Evolutionary conservation across 345 rosid species (phyloP).

Genomic region (Euphorbia lathyris): DNA sequence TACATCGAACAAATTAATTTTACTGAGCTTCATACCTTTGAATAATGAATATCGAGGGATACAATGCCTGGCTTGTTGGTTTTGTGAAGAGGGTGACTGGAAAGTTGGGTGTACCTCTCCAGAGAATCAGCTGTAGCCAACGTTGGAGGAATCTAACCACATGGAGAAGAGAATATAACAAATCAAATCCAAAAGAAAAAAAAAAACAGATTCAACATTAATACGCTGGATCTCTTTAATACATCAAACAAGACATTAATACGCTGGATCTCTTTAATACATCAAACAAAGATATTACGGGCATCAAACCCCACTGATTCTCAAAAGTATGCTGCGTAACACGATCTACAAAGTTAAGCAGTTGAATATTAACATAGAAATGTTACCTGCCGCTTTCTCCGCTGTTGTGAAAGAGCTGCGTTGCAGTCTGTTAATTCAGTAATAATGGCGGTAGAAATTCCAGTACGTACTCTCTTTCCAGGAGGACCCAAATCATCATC

Average conservation of each 20-base stretch:
- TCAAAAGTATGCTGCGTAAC: not conserved
- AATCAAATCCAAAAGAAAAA: not conserved
- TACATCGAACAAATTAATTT: not conserved
- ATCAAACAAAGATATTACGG: not conserved
- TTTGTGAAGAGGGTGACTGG: constrained; percentile 94
- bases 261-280: not conserved
- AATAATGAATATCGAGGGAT: constrained; percentile 63
- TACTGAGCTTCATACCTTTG: constrained; percentile 51
- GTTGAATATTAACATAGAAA: not conserved
- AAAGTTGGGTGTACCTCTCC: constrained; percentile 86
- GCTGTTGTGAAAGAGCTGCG: constrained; percentile 82
- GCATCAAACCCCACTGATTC: not conserved
- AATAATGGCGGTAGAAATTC: constrained; percentile 63
- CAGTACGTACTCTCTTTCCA: constrained; percentile 47
- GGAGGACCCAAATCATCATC: constrained; percentile 25
- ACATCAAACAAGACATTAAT: not conserved
- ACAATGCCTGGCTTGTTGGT: constrained; percentile 77
- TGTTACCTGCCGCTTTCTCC: constrained; percentile 57
- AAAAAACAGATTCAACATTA: not conserved
- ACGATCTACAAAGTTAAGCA: not conserved
- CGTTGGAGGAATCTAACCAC: constrained; percentile 58
- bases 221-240: not conserved
- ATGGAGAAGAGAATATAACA: not conserved
- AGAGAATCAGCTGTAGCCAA: constrained; percentile 63
- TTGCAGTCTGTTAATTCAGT: constrained; percentile 82